Evolutionary conservation across 2,329 filamentous ascomycete species (phyloP).

Genomic region (Colletotrichum tamarilloi): DNA sequence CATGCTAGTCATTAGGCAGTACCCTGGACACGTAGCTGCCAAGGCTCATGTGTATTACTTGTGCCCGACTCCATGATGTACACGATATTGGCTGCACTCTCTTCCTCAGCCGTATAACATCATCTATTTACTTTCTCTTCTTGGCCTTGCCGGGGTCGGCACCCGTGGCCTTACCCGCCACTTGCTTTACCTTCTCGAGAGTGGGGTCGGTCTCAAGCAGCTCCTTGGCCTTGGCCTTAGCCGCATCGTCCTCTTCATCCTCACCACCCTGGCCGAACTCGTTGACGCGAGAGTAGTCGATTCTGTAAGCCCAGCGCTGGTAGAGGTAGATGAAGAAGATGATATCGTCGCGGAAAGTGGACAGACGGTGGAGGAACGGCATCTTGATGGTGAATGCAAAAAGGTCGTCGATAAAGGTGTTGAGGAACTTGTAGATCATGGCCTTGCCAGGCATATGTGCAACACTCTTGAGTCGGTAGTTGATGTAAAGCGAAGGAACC

Average conservation of each 20-base stretch:
- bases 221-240: slow-evolving; percentile 47
- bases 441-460: slow-evolving; percentile 97
- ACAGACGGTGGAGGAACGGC: slow-evolving; percentile 91
- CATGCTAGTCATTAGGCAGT: background rate
- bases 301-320: slow-evolving; percentile 91
- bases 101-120: background rate
- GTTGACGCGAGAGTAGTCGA: slow-evolving; percentile 93
- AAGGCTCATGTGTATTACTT: background rate
- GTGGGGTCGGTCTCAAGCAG: slow-evolving; percentile 49
- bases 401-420: slow-evolving; percentile 98
- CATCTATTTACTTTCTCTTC: slow-evolving; percentile 51
- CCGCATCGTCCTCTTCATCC: slow-evolving; percentile 70
- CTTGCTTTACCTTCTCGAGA: slow-evolving; percentile 43
- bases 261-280: slow-evolving; percentile 99
- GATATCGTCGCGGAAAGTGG: slow-evolving; percentile 92
- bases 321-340: slow-evolving; percentile 99
- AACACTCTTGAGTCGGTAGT: slow-evolving; percentile 95
- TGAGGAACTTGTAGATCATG: slow-evolving; percentile 98
- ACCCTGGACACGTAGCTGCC: background rate
- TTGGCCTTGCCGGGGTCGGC: slow-evolving; percentile 58
- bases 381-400: slow-evolving; percentile 99
- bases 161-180: slow-evolving; percentile 58
- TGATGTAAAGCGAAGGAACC: slow-evolving; percentile 97
- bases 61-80: background rate
- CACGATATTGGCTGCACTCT: slow-evolving; percentile 10